A percentile compares a stretch with the other conserved stretches of the same genome.
phyloP scores from a whole-genome alignment of 1,139 yeast species.

The Magnusiomyces starmeri region DNA sequence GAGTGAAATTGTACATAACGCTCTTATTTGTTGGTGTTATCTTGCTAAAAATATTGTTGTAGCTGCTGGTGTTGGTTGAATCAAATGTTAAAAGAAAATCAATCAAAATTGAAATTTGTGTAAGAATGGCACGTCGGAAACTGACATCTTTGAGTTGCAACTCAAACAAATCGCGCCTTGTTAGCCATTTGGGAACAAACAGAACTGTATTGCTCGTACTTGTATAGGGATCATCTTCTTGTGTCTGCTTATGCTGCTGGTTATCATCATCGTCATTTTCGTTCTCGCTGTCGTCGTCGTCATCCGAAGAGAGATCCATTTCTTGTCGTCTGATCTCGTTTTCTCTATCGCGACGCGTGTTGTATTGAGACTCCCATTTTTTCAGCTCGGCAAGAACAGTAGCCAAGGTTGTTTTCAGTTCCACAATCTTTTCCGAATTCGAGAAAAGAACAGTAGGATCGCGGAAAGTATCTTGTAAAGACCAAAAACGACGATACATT shows the following conservation, averaged over 20 bases:
- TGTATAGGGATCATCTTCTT: constrained; percentile 2
- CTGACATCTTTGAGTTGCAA: constrained; percentile 33
- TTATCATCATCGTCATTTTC: neutral
- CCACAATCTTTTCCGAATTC: constrained; percentile 14
- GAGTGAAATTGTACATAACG: constrained; percentile 24
- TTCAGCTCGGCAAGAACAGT: constrained; percentile 17
- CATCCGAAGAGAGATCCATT: constrained; percentile 11
- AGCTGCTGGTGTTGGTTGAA: neutral
- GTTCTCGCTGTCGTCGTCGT: constrained; percentile 11
- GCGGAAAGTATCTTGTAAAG: constrained; percentile 26
- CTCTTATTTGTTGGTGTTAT: constrained; percentile 23
- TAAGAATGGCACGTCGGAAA: constrained; percentile 31
- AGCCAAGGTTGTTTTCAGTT: constrained; percentile 19
- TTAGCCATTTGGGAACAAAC: constrained; percentile 35
- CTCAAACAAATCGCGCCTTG: constrained; percentile 31
- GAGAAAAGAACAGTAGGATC: constrained; percentile 25
- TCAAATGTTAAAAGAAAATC: constrained; percentile 28
- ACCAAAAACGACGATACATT: constrained; percentile 27
- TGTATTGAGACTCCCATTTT: constrained; percentile 10
- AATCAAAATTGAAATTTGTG: constrained; percentile 30
- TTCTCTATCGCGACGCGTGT: constrained; percentile 14
- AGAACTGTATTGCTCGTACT: constrained; percentile 9
- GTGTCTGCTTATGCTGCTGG: neutral
- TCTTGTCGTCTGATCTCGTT: constrained; percentile 11
- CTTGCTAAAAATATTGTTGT: neutral